Base-by-base conservation (phyloP, 352 stramenopile genomes). In the Proteromonas lacertae region DNA sequence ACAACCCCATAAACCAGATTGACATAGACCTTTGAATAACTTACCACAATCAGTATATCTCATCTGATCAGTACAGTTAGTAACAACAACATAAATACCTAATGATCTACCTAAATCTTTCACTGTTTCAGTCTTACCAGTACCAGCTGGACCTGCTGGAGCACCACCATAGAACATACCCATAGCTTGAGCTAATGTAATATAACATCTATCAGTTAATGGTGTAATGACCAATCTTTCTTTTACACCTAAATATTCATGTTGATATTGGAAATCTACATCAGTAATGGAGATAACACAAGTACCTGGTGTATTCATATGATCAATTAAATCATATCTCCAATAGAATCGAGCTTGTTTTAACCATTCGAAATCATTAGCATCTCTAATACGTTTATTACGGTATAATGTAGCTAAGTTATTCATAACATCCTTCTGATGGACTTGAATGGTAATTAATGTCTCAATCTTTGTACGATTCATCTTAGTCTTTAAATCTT, bases 301-400 rank as follows among this genome's bases (percentile, higher is more conserved):
- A 0, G 68, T 59, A 16, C 69, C 74, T n/a, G n/a, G n/a, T 29
- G 75, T 62, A 9, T 52, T 54, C 28, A 73, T 76, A 35, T 77
- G 60, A 22, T 83, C 67, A 0, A 43, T 40, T 30, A 68, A 68
- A 26, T 69, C 64, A 1, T 57, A 49, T 16, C 66, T 48, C 67
- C 64, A 86, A 42, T 79, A 84, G 36, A 86, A 82, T 2, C 71
- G 57, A 2, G 65, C 68, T 40, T 90, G 74, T 41, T 90, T 90
- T 18, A 88, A 64, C 74, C 74, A 90, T 45, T 90, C 73, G 35
- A 90, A 90, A 43, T 88, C 73, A 34, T 74, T 75, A 16, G 69
- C 53, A 41, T 81, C 68, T 21, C 53, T 64, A 19, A 86, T 69
- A 43, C 79, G 82, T 36, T 81, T 77, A 33, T 87, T 66, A 35